Percentiles rank a stretch among this genome's conserved stretches.
These are phyloP conservation scores for Tephrocybe rancida DNA, from an alignment of 768 basidiomycete species.

Conservation along the genomic window DNA sequence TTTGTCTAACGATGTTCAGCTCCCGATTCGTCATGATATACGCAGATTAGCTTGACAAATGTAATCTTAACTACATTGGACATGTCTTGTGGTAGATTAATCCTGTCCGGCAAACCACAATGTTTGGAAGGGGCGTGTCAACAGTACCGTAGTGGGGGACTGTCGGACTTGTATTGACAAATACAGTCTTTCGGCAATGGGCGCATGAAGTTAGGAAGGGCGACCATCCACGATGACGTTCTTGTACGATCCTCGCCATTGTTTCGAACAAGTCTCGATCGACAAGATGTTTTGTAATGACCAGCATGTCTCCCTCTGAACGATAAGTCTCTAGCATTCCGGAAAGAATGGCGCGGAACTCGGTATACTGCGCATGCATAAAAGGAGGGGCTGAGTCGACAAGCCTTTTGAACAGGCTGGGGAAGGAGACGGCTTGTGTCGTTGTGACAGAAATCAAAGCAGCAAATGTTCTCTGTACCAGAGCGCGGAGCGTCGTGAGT, in stretches of 20 bases:
- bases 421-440: conserved; percentile 82
- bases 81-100: conserved; percentile 56
- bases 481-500: conserved; percentile 60
- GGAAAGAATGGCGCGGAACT: conserved; percentile 87
- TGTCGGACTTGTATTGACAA: conserved; percentile 14
- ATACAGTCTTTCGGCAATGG: conserved; percentile 52
- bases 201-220: conserved; percentile 50
- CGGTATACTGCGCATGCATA: conserved; percentile 75
- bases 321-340: conserved; percentile 97
- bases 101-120: conserved; percentile 62
- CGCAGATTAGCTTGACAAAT: neutral
- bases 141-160: conserved; percentile 15
- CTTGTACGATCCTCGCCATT: conserved; percentile 59
- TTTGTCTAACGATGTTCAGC: conserved; percentile 7
- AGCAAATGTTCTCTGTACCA: conserved; percentile 84
- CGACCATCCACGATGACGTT: conserved; percentile 66
- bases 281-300: conserved; percentile 80
- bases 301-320: conserved; percentile 87
- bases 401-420: conserved; percentile 88
- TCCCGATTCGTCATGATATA: conserved; percentile 8
- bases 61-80: conserved; percentile 21
- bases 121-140: conserved; percentile 20
- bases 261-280: conserved; percentile 81
- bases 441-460: conserved; percentile 85
- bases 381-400: conserved; percentile 72